Evolutionary conservation across 169 alveolate species (phyloP).

Genomic region (Plasmodium gaboni): DNA sequence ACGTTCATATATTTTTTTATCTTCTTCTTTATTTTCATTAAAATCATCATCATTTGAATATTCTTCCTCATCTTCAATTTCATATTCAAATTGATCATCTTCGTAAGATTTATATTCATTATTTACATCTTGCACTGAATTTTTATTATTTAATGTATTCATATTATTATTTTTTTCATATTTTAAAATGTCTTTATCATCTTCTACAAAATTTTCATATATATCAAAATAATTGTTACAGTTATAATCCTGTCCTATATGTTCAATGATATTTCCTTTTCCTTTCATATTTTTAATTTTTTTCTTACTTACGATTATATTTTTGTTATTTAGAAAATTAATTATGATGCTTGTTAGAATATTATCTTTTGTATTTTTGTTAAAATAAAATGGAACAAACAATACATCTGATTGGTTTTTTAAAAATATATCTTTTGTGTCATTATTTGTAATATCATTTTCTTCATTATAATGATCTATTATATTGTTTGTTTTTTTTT

Average conservation of each 20-base stretch:
- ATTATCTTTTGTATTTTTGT: conserved; percentile 72
- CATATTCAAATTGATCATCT: conserved; percentile 12
- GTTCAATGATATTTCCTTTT: conserved; percentile 19
- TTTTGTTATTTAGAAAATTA: conserved; percentile 35
- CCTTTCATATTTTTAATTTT: neutral
- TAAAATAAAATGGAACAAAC: conserved; percentile 69
- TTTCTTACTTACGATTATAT: conserved; percentile 33
- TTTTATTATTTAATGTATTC: conserved; percentile 17
- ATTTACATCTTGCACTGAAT: neutral
- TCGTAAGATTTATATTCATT: conserved; percentile 3
- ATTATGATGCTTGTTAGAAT: conserved; percentile 52
- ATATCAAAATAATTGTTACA: conserved; percentile 64
- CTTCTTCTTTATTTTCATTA: conserved; percentile 2
- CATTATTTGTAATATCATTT: neutral
- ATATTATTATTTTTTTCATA: conserved; percentile 47
- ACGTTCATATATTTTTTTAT: conserved; percentile 12
- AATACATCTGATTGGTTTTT: conserved; percentile 8
- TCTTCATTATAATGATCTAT: neutral
- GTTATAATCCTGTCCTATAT: conserved; percentile 58
- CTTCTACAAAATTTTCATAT: conserved; percentile 69
- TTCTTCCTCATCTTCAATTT: conserved; percentile 23
- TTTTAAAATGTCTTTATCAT: conserved; percentile 61
- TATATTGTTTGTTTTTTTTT: neutral
- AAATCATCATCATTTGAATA: conserved; percentile 1
- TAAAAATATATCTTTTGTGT: neutral